Conservation (phyloP, 139 green algal species). For the Deuterostichococcus epilithicus region DNA sequence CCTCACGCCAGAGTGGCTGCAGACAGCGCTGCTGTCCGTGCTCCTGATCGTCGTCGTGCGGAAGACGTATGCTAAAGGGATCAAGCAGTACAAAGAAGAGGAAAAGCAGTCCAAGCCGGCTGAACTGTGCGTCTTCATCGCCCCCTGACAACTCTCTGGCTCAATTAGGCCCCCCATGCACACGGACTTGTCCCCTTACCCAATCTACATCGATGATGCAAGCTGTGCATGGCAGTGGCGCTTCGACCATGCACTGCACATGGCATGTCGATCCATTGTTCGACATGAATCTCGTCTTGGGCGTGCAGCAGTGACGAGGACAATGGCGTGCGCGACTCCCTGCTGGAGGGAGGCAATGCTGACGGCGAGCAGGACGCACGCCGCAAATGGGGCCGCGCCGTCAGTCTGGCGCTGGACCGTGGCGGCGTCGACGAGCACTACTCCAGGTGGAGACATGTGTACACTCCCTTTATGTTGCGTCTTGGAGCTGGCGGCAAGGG, state of each 20-base stretch:
- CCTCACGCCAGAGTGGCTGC: conserved; percentile 23
- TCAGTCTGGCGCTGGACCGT: background rate
- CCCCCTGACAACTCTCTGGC: too few species aligned
- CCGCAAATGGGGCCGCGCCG: background rate
- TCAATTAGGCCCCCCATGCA: too few species aligned
- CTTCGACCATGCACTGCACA: too few species aligned
- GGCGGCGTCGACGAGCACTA: background rate
- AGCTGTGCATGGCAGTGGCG: too few species aligned
- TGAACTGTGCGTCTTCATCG: background rate
- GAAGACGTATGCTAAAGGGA: conserved; percentile 17
- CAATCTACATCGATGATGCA: too few species aligned
- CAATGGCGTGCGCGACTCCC: background rate
- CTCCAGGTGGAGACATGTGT: background rate
- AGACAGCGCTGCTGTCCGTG: conserved; percentile 19
- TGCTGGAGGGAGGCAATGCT: background rate
- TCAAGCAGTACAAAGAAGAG: conserved; percentile 6
- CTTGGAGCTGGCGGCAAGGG: too few species aligned
- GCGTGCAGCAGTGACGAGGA: background rate
- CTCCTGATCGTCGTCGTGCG: conserved; percentile 29
- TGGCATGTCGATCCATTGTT: too few species aligned
- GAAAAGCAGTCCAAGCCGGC: background rate
- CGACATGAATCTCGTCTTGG: too few species aligned
- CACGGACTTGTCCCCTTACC: too few species aligned
- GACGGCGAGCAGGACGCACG: background rate
- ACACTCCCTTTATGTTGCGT: too few species aligned